phyloP scores from a whole-genome alignment of 1,139 yeast species.

The Yamadazyma oceani region DNA sequence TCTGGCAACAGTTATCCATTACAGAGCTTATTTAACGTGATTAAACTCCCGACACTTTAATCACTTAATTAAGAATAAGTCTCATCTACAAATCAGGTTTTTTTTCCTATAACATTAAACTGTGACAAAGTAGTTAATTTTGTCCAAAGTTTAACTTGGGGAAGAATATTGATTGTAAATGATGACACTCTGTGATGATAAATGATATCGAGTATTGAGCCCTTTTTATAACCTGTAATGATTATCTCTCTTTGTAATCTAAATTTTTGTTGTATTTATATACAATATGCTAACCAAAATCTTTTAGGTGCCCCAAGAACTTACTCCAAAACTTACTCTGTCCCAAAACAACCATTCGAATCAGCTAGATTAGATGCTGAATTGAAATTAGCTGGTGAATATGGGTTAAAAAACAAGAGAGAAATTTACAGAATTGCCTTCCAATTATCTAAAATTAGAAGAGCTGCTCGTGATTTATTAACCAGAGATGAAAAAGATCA shows the following conservation, averaged over 20 bases:
- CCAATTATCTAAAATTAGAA: constrained; percentile 99
- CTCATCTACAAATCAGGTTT: constrained; percentile 6
- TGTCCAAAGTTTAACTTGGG: too few species aligned
- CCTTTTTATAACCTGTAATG: not conserved
- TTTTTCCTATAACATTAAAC: too few species aligned
- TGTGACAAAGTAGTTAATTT: not conserved
- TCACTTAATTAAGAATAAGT: constrained; percentile 32
- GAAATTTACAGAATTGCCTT: constrained; percentile 98
- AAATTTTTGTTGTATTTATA: too few species aligned
- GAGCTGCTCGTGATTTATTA: constrained; percentile 99
- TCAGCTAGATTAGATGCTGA: constrained; percentile 99
- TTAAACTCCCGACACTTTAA: constrained; percentile 93
- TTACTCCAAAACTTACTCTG: constrained; percentile 98
- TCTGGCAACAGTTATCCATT: constrained; percentile 9
- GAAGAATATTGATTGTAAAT: not conserved
- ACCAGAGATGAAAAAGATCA: constrained; percentile 99
- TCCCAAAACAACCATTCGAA: constrained; percentile 99
- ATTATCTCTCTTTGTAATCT: not conserved
- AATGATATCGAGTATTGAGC: not conserved
- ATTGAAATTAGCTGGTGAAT: constrained; percentile 99
- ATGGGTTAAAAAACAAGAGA: constrained; percentile 99
- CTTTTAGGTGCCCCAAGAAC: constrained; percentile 91
- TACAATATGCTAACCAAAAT: constrained; percentile 14
- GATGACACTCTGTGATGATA: constrained; percentile 7
- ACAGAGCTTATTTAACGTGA: constrained; percentile 43